Evolutionary conservation across 441 rosid genomes (phyloP), one percentile per base, ranked within the genome.

Genomic region (Pelargonium citronellum): DNA sequence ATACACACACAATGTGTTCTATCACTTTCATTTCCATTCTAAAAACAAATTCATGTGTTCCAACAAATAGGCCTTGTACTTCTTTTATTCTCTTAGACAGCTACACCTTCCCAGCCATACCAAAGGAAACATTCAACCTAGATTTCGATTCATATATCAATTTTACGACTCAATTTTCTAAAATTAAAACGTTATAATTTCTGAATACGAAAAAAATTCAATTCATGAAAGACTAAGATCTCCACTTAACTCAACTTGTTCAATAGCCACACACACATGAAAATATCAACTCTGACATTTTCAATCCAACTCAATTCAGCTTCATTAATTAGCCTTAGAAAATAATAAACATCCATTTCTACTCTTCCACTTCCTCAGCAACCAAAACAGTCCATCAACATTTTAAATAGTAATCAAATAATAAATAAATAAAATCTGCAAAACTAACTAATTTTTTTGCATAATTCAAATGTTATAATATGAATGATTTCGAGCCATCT

Each of bases 321-420:
- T 57, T 57, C 62, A 57, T 57, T 20, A 19, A 57, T 57, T 20
- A 19, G 10, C n/a, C 64, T 60, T 30, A 30, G 37, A 30, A 3
- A 30, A 30, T 30, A 30, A 30, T 30, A 30, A 30, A 30, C 12
- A 20, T 12, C 15, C 1, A 17, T 60, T 22, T 30, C 39, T 61
- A 61, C 37, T 61, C 37, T 61, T 7, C 39, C 65, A 24, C 39
- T 61, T 60, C 3, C 64, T 60, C 37, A 11, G 64, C 64, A 60
- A 22, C 34, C 64, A 60, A 44, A 60, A 60, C 34, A 61, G 27
- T n/a, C 16, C 65, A 11, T 61, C 24, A 61, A 11, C 37, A 61
- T 1, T 22, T 61, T 22, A 13, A 24, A 24, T 22, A 55, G 7
- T 12, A 61, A 11, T 11, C 65, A 61, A 24, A 61, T 11, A 61